Evolutionary conservation across 805 yeast species (phyloP), one percentile per base, ranked within the genome.

Genomic region (Deakozyma indianensis): DNA sequence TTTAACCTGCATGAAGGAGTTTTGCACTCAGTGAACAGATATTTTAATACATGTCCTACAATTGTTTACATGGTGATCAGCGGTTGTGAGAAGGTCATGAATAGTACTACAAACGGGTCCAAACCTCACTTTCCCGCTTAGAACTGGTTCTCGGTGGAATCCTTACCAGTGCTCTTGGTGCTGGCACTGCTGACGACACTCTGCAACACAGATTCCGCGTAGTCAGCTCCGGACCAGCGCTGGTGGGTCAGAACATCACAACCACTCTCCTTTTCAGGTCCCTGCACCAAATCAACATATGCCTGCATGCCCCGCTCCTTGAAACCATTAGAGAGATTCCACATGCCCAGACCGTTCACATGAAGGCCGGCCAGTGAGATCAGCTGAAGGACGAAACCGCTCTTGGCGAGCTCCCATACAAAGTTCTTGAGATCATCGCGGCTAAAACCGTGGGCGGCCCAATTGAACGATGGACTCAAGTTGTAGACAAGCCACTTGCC

Each of bases 291-390:
- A 15, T 72, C 71, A 15, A 75, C 78, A 50, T 75, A 75, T 0
- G 80, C 78, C 50, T 66, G 63, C 80, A 77, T 77, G 1, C 83
- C 83, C 14, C 74, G 69, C 3, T 59, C 51, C 49, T 64, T 66
- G 61, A 74, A 77, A 40, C 64, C 64, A 35, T 65, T 59, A 14
- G 78, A 69, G 40, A 75, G 60, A 48, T 74, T 66, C 69, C 73
- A 72, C 45, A 75, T 68, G 15, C 74, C 65, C 42, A 71, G 56
- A 0, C 76, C 81, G 52, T 69, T 68, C 41, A 69, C 60, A 53
- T 77, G 82, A 21, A 75, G 54, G 0, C 83, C 83, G 1, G 81
- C 81, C 23, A 77, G 59, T 4, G 80, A 75, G 16, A 77, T 74
- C 35, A 78, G 64, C 58, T 77, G 83, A 35, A 77, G 54, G 2